phyloP scores from a whole-genome alignment of 257 asterid species.

The Echium plantagineum region DNA sequence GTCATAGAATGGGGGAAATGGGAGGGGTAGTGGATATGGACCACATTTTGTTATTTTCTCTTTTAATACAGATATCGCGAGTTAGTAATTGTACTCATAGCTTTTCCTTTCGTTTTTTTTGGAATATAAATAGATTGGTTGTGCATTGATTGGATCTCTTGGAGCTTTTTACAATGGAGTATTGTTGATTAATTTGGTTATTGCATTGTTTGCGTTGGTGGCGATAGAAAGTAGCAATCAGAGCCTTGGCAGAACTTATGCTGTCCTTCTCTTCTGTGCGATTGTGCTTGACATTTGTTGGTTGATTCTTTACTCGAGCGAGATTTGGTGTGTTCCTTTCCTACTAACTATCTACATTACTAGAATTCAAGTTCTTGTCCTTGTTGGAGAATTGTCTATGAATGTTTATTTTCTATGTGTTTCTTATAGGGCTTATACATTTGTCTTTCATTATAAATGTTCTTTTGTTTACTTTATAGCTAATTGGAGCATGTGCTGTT shows the following conservation, averaged over 20 bases:
- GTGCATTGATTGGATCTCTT: constrained; percentile 87
- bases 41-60: too few relatives aligned
- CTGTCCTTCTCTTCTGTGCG: constrained; percentile 65
- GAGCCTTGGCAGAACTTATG: constrained; percentile 82
- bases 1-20: too few relatives aligned
- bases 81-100: not conserved
- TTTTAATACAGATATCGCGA: too few relatives aligned
- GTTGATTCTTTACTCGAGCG: constrained; percentile 61
- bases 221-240: constrained; percentile 93
- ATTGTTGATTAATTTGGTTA: constrained; percentile 52
- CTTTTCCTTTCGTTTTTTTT: too few relatives aligned
- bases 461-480: too few relatives aligned
- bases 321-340: constrained; percentile 43
- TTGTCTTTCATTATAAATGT: too few relatives aligned
- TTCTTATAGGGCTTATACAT: too few relatives aligned
- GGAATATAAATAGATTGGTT: constrained; percentile 38
- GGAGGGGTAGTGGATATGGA: too few relatives aligned
- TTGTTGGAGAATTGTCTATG: not conserved
- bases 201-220: constrained; percentile 74
- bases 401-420: not conserved
- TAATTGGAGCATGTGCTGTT: too few relatives aligned
- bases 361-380: not conserved
- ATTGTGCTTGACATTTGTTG: constrained; percentile 65
- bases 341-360: not conserved
- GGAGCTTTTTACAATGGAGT: constrained; percentile 80